Evolutionary conservation across 306 rosid genomes (phyloP).

Genomic region (Begonia loranthoides): DNA sequence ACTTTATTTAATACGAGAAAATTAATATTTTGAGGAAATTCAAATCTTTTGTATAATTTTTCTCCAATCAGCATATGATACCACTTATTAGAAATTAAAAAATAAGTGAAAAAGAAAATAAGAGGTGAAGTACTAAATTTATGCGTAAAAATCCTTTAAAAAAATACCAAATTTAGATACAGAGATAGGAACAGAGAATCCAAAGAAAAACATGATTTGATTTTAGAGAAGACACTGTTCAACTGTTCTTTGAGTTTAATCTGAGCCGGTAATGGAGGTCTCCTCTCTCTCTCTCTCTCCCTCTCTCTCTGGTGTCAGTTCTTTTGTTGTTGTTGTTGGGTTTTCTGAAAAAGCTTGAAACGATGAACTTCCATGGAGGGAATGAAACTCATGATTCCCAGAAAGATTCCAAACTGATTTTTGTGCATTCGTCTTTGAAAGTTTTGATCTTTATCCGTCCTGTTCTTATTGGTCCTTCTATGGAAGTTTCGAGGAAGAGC

Average conservation of each 20-base stretch:
- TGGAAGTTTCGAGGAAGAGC: conserved; percentile 45
- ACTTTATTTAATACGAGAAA: no score
- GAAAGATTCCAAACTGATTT: conserved; percentile 85
- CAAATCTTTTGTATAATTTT: no score
- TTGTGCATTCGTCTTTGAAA: conserved; percentile 63
- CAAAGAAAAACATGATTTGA: conserved; percentile 71
- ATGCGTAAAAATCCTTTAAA: conserved; percentile 76
- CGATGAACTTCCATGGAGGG: conserved; percentile 77
- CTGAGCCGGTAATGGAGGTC: conserved; percentile 78
- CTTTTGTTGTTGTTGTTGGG: conserved; percentile 66
- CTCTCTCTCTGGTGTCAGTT: conserved; percentile 51
- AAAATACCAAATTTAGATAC: no score
- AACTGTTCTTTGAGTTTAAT: conserved; percentile 67
- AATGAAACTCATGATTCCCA: conserved; percentile 78
- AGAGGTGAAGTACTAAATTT: no score
- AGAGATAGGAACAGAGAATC: no score
- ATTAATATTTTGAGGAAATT: no score
- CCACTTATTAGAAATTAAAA: no score
- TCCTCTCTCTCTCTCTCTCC: conserved; percentile 25
- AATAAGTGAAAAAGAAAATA: no score
- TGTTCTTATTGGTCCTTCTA: conserved; percentile 62
- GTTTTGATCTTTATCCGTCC: conserved; percentile 71
- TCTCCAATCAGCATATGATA: no score
- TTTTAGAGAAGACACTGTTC: conserved; percentile 77
- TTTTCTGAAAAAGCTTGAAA: conserved; percentile 61